These are phyloP conservation scores for Geotrichum restrictum DNA, from an alignment of 1,139 yeast genomes.

Conservation along the genomic window DNA sequence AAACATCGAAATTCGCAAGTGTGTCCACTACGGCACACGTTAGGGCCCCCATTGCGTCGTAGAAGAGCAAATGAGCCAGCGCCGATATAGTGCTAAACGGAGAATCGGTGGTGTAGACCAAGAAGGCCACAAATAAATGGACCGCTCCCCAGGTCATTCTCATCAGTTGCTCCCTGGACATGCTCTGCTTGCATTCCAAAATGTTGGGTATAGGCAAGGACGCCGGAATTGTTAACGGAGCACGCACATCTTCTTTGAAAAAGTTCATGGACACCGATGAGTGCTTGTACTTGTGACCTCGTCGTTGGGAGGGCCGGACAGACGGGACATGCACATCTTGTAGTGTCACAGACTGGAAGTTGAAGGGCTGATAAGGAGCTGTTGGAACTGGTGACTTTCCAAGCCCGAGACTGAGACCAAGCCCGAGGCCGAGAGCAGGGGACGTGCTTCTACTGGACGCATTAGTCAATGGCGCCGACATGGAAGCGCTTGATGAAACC, in stretches of 20 bases:
- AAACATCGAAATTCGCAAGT: conserved; percentile 84
- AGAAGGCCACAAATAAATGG: conserved; percentile 55
- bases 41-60: conserved; percentile 77
- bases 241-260: conserved; percentile 83
- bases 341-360: conserved; percentile 36
- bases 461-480: neutral
- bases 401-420: neutral
- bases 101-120: conserved; percentile 54
- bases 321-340: conserved; percentile 23
- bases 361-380: conserved; percentile 34
- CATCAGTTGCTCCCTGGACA: conserved; percentile 51
- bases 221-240: conserved; percentile 69
- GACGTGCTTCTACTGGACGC: neutral
- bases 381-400: neutral
- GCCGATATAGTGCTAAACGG: conserved; percentile 67
- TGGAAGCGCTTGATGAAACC: neutral
- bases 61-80: conserved; percentile 78
- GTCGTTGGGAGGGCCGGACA: conserved; percentile 51
- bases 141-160: conserved; percentile 63
- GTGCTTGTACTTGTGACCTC: conserved; percentile 93
- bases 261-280: conserved; percentile 96
- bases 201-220: conserved; percentile 75
- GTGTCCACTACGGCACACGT: conserved; percentile 69
- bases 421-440: neutral
- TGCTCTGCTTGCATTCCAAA: conserved; percentile 56